phyloP scores from a whole-genome alignment of 1,284 basidiomycete genomes.

The Irpex sp. region DNA sequence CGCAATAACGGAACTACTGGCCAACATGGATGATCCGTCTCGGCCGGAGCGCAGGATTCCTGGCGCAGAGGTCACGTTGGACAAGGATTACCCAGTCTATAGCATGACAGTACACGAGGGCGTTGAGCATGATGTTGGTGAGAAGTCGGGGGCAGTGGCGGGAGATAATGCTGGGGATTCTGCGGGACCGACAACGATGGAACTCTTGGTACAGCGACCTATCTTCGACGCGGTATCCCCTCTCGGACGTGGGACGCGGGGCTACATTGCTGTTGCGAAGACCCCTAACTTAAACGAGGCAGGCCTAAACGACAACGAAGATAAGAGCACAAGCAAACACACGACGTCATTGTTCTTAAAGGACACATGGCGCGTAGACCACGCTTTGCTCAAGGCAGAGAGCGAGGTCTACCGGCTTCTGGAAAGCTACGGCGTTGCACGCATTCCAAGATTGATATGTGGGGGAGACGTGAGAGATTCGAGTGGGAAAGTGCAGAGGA shows the following conservation, averaged over 20 bases:
- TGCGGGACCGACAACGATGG: neutral
- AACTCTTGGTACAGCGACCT: neutral
- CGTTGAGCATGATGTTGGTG: neutral
- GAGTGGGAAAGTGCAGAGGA: neutral
- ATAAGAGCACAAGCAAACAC: neutral
- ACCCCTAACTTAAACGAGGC: neutral
- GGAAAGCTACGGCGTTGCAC: neutral
- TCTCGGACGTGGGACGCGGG: constrained; percentile 1
- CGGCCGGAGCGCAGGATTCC: neutral
- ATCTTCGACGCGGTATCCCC: neutral
- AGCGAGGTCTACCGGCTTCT: neutral
- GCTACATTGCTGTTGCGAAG: neutral
- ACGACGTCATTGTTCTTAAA: constrained; percentile 4
- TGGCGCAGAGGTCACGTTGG: neutral
- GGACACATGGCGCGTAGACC: constrained; percentile 3
- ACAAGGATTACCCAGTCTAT: neutral
- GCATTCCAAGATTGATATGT: neutral
- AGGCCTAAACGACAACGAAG: too few relatives aligned
- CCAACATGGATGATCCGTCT: neutral
- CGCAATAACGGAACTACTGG: neutral
- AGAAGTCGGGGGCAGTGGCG: neutral
- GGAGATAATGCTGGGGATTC: neutral
- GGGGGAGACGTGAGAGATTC: constrained; percentile 2
- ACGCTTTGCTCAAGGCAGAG: neutral
- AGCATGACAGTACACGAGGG: neutral